Base-by-base conservation (phyloP, 352 stramenopile species). In the Peronospora farinosa region DNA sequence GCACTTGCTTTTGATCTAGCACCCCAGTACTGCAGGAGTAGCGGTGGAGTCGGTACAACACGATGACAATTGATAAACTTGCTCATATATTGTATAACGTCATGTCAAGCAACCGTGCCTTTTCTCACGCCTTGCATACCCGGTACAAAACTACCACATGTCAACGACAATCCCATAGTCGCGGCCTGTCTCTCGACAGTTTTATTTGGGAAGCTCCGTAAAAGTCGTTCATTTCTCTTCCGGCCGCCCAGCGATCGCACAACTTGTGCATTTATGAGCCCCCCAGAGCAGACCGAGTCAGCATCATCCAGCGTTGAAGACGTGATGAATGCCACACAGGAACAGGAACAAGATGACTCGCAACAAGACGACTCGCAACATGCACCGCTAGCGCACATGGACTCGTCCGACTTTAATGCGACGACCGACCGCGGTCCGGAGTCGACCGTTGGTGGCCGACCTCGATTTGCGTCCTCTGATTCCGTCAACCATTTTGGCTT, bases 391-490 rank as follows among this genome's bases (percentile, higher is more conserved):
- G 33, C 35, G 13, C 28, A 50, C 25, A 39, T 41, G 16, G 59
- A 54, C 33, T 67, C 53, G 33, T 79, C 68, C 30, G 57, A 65
- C 12, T 67, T 69, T 19, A 69, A 86, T 27, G 79, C 81, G 44
- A 59, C 52, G 36, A 48, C 23, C 21, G 47, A 44, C 1, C 58
- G 46, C 13, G 70, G 74, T 21, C 74, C 74, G 13, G 60, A 17
- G 47, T 55, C 51, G 31, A 52, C 54, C 16, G 31, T 40, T 3
- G 50, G 36, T 6, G 48, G 38, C 13, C 57, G 49, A 19, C 55
- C 37, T 40, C 60, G 56, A 19, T 23, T 60, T 6, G 55, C 40
- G 35, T 59, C 43, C 5, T 41, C 49, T 16, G 58, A 67, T 35
- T 63, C 63, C 30, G 54, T 41, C 16, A 60, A 77, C 47, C 60